These are phyloP conservation scores for Anisodus tanguticus DNA, from an alignment of 257 asterid genomes.

Conservation along the genomic window DNA sequence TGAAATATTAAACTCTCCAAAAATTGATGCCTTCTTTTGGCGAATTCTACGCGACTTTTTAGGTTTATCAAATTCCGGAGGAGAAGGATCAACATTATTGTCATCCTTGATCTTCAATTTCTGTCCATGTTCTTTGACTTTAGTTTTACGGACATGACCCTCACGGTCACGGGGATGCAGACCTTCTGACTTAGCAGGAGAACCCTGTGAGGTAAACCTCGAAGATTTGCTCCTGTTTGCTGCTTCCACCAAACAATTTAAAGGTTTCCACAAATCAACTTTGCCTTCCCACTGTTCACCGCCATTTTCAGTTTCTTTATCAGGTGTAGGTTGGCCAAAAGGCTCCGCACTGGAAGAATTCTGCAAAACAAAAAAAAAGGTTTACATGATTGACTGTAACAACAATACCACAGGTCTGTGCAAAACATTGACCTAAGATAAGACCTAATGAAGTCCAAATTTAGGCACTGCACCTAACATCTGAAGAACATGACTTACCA, in stretches of 20 bases:
- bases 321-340: constrained; percentile 48
- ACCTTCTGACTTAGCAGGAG: constrained; percentile 63
- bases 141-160: constrained; percentile 58
- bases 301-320: constrained; percentile 57
- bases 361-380: constrained; percentile 44
- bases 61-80: constrained; percentile 69
- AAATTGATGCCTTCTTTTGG: constrained; percentile 63
- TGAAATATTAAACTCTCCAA: constrained; percentile 61
- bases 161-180: constrained; percentile 56
- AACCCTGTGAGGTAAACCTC: constrained; percentile 60
- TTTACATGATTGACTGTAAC: constrained; percentile 33
- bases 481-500: constrained; percentile 54
- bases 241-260: constrained; percentile 93
- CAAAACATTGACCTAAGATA: neutral
- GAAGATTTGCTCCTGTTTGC: constrained; percentile 90
- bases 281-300: constrained; percentile 72
- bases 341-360: constrained; percentile 65
- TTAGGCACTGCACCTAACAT: constrained; percentile 23
- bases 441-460: constrained; percentile 20
- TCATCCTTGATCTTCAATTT: constrained; percentile 68
- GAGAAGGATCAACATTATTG: constrained; percentile 52
- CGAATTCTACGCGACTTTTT: constrained; percentile 68
- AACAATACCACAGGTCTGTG: neutral
- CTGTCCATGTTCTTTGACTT: constrained; percentile 63
- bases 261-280: constrained; percentile 92